Percentiles rank a stretch among this genome's conserved stretches.
These are phyloP conservation scores for Neonectria sp. DNA, from an alignment of 2,329 filamentous ascomycete species.

Conservation along the genomic window DNA sequence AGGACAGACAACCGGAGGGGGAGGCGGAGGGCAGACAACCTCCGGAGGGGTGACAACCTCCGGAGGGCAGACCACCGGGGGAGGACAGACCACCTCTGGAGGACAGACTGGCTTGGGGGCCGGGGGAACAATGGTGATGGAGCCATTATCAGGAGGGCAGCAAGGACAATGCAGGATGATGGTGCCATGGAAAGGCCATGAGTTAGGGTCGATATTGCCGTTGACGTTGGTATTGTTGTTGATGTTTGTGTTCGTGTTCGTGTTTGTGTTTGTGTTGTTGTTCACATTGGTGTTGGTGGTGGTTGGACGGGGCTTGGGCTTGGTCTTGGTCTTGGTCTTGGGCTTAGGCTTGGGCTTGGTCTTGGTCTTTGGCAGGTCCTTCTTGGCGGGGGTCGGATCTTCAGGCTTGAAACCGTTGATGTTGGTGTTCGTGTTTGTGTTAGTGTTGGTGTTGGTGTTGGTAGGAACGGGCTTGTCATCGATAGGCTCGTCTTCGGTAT, in stretches of 20 bases:
- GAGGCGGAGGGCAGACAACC: no score
- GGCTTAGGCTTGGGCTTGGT: background rate
- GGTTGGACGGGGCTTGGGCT: no score
- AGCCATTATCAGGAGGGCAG: background rate
- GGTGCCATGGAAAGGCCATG: background rate
- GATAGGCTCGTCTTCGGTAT: background rate
- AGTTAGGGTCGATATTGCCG: background rate
- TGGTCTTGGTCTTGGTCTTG: no score
- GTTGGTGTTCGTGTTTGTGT: slow-evolving; percentile 1
- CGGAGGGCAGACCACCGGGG: no score
- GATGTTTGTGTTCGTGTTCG: background rate
- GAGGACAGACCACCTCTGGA: background rate
- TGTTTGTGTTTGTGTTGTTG: background rate
- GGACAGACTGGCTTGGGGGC: background rate
- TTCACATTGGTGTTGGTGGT: no score
- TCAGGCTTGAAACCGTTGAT: background rate
- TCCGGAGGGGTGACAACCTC: no score
- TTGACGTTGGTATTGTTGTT: background rate
- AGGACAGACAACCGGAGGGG: no score
- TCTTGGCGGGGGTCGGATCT: background rate
- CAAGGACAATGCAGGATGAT: background rate
- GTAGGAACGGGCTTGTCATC: background rate
- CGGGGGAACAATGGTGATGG: background rate
- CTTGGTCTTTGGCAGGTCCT: background rate
- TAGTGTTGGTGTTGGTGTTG: background rate